Base-by-base conservation (phyloP, 2,329 filamentous ascomycete genomes). In the Sporothrix humicola region DNA sequence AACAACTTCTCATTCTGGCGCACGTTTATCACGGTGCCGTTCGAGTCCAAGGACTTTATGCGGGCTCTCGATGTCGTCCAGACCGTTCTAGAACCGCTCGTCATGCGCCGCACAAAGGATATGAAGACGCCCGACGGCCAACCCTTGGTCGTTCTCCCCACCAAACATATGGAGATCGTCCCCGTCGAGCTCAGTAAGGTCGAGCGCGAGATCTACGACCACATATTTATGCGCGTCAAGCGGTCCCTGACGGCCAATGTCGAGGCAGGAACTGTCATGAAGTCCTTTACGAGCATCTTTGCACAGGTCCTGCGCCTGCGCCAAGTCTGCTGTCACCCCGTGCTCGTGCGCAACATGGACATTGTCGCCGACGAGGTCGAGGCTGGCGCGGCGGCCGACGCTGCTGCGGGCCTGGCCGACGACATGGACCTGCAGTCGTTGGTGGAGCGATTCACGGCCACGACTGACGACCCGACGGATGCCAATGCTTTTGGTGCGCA, bases 1-100 rank as follows among this genome's bases (percentile, higher is more conserved):
- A 96, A 92, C 79, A 98, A 98, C 81, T 99, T 99, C 81, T 97
- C 95, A 0, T 99, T 97, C 83, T 99, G 96, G 96, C 95, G 95
- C 80, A 98, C 96, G 0, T 99, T 99, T 81, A 98, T 99, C 79
- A 99, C 96, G 0, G 91, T 97, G 0, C 96, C 96, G 0, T 99
- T 99, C 76, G 96, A 99, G 81, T 95, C 94, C 0, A 96, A 96
- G 77, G 93, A 99, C 76, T 98, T 97, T 79, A 90, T 98, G 77
- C 91, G 95, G 4, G 96, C 96, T 0, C 86, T 99, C 8, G 96
- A 98, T 79, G 96, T 99, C 1, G 96, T 99, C 1, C 96, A 99
- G 80, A 99, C 95, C 0, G 95, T 99, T 0, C 84, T 99, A 5
- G 96, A 99, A 80, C 96, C 96, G 8, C 84, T 99, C n/a, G 96